Base-by-base conservation (phyloP, 2,329 filamentous ascomycete genomes). In the Epichloe gansuensis region DNA sequence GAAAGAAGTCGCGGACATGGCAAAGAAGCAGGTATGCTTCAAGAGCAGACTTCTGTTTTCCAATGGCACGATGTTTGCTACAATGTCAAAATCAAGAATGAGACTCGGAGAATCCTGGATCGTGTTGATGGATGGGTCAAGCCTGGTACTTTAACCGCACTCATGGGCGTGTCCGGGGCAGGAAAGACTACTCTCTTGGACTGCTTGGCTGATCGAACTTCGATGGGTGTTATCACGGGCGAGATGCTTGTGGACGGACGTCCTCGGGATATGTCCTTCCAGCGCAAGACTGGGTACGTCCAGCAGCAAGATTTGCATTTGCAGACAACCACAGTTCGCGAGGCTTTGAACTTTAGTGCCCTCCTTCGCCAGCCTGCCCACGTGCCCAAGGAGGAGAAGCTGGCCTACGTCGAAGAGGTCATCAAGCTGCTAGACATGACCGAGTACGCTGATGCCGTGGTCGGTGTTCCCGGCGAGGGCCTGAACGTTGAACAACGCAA, bases 111-210 rank as follows among this genome's bases (percentile, higher is more conserved):
- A 44, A 86, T 96, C 61, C 73, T 96, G 54, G 84, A 95, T 61
- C 75, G 93, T 56, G 87, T 95, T 12, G 86, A 94, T 63, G 91
- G 91, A 38, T 96, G 88, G 87, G 89, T 96, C 55, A 93, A 94
- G 69, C 91, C 91, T 3, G 91, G 91, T 55, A 95, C 88, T 15
- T 68, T 95, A 51, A 95, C 90, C 12, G 90, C 88, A 41, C 75
- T 95, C 3, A 95, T 95, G 90, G 87, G 89, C 71, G 88, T 91
- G 7, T 90, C 86, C 35, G 90, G 91, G 59, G 91, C 91, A n/a
- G 91, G 91, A 54, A 96, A 96, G 69, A 96, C 91, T 0, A 95
- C 91, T 1, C 78, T 96, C 31, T 72, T 96, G 35, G 88, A 95
- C 68, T 87, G 88, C 38, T 75, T 96, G 58, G 91, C 91, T 46